Percentiles rank a stretch among this genome's conserved stretches.
These are phyloP conservation scores for Coemansia aciculifera DNA, from an alignment of 192 early-diverging fungal genomes.

Conservation along the genomic window DNA sequence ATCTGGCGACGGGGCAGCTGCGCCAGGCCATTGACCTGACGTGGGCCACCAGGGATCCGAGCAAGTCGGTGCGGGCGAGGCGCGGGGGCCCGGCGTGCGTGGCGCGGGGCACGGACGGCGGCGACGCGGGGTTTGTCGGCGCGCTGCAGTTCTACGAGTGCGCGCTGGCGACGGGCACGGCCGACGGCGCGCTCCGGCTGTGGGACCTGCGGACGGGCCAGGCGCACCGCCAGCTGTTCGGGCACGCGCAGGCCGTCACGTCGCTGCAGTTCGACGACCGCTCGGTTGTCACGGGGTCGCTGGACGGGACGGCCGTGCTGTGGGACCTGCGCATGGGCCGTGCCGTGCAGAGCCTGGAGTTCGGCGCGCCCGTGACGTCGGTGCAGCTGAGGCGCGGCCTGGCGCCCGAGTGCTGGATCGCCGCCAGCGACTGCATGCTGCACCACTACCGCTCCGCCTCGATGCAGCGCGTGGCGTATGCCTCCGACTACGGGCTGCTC, in stretches of 20 bases:
- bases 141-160: constrained; percentile 73
- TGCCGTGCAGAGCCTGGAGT: constrained; percentile 59
- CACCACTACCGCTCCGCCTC: constrained; percentile 63
- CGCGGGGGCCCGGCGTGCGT: not conserved
- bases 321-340: constrained; percentile 78
- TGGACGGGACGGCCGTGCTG: constrained; percentile 65
- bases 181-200: constrained; percentile 72
- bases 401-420: constrained; percentile 57
- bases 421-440: constrained; percentile 49
- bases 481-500: constrained; percentile 50
- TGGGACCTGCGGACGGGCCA: constrained; percentile 80
- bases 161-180: constrained; percentile 72
- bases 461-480: constrained; percentile 61
- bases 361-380: constrained; percentile 52
- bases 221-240: constrained; percentile 67
- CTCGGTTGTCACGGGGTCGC: constrained; percentile 69
- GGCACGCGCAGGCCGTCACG: constrained; percentile 64
- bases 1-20: constrained; percentile 65
- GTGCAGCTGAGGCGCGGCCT: constrained; percentile 22
- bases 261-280: constrained; percentile 68
- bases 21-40: constrained; percentile 67
- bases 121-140: constrained; percentile 62
- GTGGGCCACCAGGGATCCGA: constrained; percentile 59
- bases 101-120: constrained; percentile 30
- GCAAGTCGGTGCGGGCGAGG: not conserved